A percentile compares a stretch with the other conserved stretches of the same genome.
Conservation (phyloP, 305 asterid genomes). For the Ruellia speciosa region DNA sequence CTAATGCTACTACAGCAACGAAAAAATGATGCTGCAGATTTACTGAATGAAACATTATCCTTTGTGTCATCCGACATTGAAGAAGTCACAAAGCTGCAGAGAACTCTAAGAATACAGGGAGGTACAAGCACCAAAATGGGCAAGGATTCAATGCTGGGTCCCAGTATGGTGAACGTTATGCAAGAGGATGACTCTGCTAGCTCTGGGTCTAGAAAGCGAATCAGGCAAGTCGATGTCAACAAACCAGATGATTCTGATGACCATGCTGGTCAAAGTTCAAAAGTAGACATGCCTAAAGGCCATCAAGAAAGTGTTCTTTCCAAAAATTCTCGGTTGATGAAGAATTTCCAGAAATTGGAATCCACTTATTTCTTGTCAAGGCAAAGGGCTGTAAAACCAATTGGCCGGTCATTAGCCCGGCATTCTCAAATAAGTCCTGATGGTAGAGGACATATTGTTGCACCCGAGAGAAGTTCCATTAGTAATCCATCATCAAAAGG, state of each 20-base stretch:
- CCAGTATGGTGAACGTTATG: constrained; percentile 23
- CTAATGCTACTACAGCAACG: constrained; percentile 61
- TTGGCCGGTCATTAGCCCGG: constrained; percentile 34
- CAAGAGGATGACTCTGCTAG: constrained; percentile 53
- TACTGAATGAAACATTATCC: constrained; percentile 53
- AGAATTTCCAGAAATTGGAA: constrained; percentile 72
- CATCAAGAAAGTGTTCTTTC: constrained; percentile 39
- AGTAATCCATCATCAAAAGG: constrained; percentile 60
- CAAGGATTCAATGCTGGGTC: constrained; percentile 31
- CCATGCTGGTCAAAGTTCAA: constrained; percentile 29
- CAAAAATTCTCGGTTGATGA: constrained; percentile 63
- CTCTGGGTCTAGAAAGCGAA: constrained; percentile 65
- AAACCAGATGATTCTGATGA: constrained; percentile 30
- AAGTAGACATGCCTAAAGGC: constrained; percentile 29
- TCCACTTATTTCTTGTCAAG: constrained; percentile 70
- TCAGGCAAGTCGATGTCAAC: constrained; percentile 36
- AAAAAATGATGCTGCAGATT: constrained; percentile 65
- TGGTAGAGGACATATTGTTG: constrained; percentile 43
- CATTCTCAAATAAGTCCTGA: constrained; percentile 42
- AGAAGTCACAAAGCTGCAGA: constrained; percentile 62
- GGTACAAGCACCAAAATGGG: constrained; percentile 31
- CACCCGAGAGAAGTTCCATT: constrained; percentile 64
- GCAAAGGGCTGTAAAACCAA: constrained; percentile 37
- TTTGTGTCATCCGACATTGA: constrained; percentile 67
- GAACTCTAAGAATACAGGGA: constrained; percentile 38